Conservation (phyloP, 805 yeast species). For the Kuraishia floccosa region DNA sequence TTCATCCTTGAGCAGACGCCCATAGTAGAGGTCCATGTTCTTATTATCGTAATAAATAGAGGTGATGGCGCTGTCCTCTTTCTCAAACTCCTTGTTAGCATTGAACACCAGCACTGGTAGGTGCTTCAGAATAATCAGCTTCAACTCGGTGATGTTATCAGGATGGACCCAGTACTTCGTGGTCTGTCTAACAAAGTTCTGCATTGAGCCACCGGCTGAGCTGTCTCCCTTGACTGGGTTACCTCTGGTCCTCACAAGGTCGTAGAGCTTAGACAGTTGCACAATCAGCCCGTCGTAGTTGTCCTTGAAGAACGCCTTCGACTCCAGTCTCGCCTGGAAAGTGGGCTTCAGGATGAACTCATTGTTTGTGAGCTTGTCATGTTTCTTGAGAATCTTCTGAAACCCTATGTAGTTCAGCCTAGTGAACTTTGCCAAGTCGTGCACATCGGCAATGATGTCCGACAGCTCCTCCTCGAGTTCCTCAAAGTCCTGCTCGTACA, state of each 20-base stretch:
- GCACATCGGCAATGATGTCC: constrained; percentile 94
- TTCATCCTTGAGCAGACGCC: constrained; percentile 90
- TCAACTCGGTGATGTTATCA: constrained; percentile 93
- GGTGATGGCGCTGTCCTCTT: constrained; percentile 92
- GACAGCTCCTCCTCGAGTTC: constrained; percentile 65
- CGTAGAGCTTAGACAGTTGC: constrained; percentile 79
- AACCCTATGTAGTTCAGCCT: constrained; percentile 94
- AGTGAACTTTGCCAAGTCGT: constrained; percentile 90
- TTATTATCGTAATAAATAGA: constrained; percentile 92
- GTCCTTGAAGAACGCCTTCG: constrained; percentile 94
- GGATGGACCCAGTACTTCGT: constrained; percentile 99
- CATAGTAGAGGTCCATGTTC: constrained; percentile 83
- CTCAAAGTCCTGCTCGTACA: constrained; percentile 55
- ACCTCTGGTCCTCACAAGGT: constrained; percentile 90
- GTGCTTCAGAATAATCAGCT: constrained; percentile 85
- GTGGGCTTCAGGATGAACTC: constrained; percentile 76
- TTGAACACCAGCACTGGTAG: constrained; percentile 95
- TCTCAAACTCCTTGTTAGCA: constrained; percentile 89
- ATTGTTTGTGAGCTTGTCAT: constrained; percentile 72
- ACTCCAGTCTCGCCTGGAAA: constrained; percentile 83
- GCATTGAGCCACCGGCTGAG: constrained; percentile 97
- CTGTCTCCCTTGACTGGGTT: constrained; percentile 93
- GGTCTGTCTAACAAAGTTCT: constrained; percentile 96
- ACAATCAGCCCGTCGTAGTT: constrained; percentile 86
- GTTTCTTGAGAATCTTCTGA: constrained; percentile 93